Percentiles rank a stretch among this genome's conserved stretches.
Conservation (phyloP, 345 rosid species). For the Eucalyptus leucophloia region DNA sequence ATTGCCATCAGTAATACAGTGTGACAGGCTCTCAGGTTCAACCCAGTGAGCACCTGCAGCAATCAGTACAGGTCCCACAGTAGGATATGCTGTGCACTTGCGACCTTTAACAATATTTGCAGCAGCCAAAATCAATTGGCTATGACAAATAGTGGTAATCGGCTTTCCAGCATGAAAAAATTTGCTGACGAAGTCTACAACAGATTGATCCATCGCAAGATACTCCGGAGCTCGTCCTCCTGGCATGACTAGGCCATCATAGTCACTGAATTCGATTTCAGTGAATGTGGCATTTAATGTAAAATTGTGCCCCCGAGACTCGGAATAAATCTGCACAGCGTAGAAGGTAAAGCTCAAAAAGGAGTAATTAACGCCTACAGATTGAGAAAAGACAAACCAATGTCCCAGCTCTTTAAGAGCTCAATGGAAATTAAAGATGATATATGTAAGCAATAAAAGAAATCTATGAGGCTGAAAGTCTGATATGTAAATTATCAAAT, state of each 20-base stretch:
- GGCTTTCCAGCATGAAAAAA: slow-evolving; percentile 42
- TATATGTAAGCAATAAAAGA: no score
- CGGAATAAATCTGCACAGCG: slow-evolving; percentile 40
- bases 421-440: background rate
- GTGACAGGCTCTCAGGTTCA: slow-evolving; percentile 34
- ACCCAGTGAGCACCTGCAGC: slow-evolving; percentile 68
- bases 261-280: slow-evolving; percentile 40
- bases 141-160: slow-evolving; percentile 80
- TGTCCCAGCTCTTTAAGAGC: background rate
- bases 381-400: background rate
- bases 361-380: background rate
- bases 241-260: slow-evolving; percentile 74
- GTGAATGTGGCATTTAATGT: slow-evolving; percentile 60
- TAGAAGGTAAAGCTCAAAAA: background rate
- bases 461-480: no score
- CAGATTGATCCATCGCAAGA: slow-evolving; percentile 48
- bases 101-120: slow-evolving; percentile 40
- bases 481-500: no score
- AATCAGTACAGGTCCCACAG: slow-evolving; percentile 29
- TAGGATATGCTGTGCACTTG: slow-evolving; percentile 50
- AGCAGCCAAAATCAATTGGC: slow-evolving; percentile 76
- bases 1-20: slow-evolving; percentile 50
- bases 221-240: slow-evolving; percentile 91
- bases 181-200: slow-evolving; percentile 34
- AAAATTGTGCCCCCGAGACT: slow-evolving; percentile 71